Conservation (phyloP, 2,329 filamentous ascomycete genomes). For the Phialophora tarda region DNA sequence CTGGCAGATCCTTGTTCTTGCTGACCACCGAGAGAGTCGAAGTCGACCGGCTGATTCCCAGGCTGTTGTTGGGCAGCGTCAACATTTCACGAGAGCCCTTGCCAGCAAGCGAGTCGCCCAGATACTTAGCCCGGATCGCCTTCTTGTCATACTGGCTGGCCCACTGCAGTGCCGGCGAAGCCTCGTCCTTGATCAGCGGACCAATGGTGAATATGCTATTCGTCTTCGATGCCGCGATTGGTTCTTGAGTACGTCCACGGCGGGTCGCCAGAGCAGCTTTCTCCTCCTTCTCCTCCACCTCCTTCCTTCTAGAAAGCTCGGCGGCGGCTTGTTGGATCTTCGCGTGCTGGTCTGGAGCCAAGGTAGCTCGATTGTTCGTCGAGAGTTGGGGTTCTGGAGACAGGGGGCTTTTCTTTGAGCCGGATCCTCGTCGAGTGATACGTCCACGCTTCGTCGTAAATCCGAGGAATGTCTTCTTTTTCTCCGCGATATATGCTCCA, state of each 20-base stretch:
- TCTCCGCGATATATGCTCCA: constrained; percentile 90
- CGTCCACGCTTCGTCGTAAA: constrained; percentile 74
- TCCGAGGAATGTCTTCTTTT: constrained; percentile 96
- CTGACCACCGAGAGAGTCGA: constrained; percentile 36
- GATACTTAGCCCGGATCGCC: constrained; percentile 81
- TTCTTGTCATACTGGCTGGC: constrained; percentile 93
- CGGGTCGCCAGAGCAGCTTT: constrained; percentile 59
- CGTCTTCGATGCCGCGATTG: constrained; percentile 69
- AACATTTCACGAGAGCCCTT: constrained; percentile 64
- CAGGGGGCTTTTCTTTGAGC: constrained; percentile 62
- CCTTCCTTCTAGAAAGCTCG: constrained; percentile 74
- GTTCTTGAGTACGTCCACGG: constrained; percentile 61
- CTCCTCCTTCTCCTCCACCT: constrained; percentile 56
- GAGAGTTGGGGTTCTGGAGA: constrained; percentile 60
- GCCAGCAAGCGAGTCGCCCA: constrained; percentile 74
- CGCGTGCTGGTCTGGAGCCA: constrained; percentile 89
- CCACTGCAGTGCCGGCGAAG: constrained; percentile 95
- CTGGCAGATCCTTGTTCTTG: constrained; percentile 37
- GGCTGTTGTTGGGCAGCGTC: constrained; percentile 46
- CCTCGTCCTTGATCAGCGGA: constrained; percentile 80
- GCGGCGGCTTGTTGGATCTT: constrained; percentile 90
- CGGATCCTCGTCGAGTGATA: constrained; percentile 72
- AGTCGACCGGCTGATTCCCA: constrained; percentile 38
- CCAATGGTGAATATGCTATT: constrained; percentile 89
- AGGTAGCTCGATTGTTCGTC: constrained; percentile 70